Evolutionary conservation across 2,329 filamentous ascomycete species (phyloP).

Genomic region (Rhinocladiella mackenziei): DNA sequence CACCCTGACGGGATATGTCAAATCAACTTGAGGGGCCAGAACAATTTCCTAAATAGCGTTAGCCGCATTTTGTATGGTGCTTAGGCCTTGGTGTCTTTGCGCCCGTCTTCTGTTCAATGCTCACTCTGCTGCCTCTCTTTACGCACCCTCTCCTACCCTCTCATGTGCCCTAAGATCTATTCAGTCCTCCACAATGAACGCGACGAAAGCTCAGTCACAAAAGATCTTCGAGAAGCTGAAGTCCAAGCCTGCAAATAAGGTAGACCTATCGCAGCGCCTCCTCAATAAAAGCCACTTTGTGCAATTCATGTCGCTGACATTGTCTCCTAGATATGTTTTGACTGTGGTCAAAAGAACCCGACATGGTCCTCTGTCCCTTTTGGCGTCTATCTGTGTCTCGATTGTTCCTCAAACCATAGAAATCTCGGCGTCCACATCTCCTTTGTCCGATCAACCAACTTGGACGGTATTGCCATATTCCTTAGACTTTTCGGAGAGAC

Average conservation of each 20-base stretch:
- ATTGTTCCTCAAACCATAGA: slow-evolving; percentile 94
- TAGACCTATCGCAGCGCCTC: slow-evolving; percentile 42
- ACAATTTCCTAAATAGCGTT: no score
- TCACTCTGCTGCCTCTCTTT: neutral
- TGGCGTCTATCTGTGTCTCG: slow-evolving; percentile 95
- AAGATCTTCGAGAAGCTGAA: slow-evolving; percentile 98
- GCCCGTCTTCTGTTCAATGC: no score
- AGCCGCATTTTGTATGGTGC: no score
- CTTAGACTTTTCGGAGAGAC: neutral
- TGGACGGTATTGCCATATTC: slow-evolving; percentile 72
- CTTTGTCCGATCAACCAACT: slow-evolving; percentile 96
- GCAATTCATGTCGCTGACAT: slow-evolving; percentile 12
- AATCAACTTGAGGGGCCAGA: no score
- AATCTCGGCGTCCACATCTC: slow-evolving; percentile 98
- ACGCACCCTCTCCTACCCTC: neutral
- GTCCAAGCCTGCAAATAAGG: slow-evolving; percentile 91
- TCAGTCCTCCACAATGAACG: slow-evolving; percentile 52
- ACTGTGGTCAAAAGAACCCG: slow-evolving; percentile 94
- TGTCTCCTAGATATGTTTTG: slow-evolving; percentile 77
- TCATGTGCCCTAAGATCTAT: neutral
- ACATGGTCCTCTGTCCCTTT: slow-evolving; percentile 98
- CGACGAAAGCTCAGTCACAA: slow-evolving; percentile 90
- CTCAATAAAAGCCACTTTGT: slow-evolving; percentile 16
- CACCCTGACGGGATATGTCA: no score
- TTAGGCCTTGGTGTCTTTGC: no score